Evolutionary conservation across 306 rosid species (phyloP).

Genomic region (Cucurbita ficifolia): DNA sequence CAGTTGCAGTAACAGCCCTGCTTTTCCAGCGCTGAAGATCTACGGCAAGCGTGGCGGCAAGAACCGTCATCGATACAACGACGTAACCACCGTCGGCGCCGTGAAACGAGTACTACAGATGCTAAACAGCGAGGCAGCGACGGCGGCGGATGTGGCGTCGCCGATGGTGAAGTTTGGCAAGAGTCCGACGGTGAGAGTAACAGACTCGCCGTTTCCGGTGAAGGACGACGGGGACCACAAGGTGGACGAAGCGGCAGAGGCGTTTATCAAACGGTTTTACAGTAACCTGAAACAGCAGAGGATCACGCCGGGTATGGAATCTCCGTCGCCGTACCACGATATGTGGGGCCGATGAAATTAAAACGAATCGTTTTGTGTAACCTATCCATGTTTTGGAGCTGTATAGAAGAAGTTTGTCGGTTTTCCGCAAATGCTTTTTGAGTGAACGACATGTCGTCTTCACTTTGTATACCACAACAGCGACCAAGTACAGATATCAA

Average conservation of each 20-base stretch:
- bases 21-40: constrained; percentile 17
- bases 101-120: constrained; percentile 59
- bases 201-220: constrained; percentile 53
- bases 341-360: constrained; percentile 18
- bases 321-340: constrained; percentile 26
- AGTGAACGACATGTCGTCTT: constrained; percentile 7
- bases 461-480: background rate
- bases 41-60: constrained; percentile 16
- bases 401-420: background rate
- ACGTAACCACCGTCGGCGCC: constrained; percentile 23
- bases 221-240: constrained; percentile 38
- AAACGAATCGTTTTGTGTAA: background rate
- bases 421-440: background rate
- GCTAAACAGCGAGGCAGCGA: constrained; percentile 19
- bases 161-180: constrained; percentile 22
- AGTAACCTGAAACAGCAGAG: constrained; percentile 33
- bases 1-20: constrained; percentile 91
- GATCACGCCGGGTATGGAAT: constrained; percentile 12
- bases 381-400: background rate
- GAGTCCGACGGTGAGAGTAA: constrained; percentile 25
- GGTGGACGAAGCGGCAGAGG: constrained; percentile 47
- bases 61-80: constrained; percentile 17
- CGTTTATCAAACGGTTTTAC: constrained; percentile 47
- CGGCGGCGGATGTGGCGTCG: constrained; percentile 32
- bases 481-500: background rate